A percentile compares a stretch with the other conserved stretches of the same genome.
phyloP scores from a whole-genome alignment of 2,329 filamentous ascomycete genomes.

The Fusarium ambrosium region DNA sequence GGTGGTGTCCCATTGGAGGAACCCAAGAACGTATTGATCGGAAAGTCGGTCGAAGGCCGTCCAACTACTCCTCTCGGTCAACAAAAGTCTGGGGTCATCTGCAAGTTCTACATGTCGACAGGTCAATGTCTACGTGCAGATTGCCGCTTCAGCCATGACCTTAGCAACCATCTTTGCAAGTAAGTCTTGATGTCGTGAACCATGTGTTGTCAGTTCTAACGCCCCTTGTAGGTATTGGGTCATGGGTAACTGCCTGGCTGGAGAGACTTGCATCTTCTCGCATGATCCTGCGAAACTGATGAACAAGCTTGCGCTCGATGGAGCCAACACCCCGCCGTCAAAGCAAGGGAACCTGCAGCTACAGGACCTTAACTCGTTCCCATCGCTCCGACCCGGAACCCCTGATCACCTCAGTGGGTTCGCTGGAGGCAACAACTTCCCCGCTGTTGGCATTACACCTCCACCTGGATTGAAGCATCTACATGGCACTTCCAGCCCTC shows the following conservation, averaged over 20 bases:
- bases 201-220: conserved; percentile 13
- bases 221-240: conserved; percentile 83
- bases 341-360: conserved; percentile 79
- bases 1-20: conserved; percentile 62
- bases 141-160: conserved; percentile 96
- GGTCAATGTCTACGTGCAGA: conserved; percentile 97
- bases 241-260: conserved; percentile 93
- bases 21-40: conserved; percentile 80
- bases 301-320: conserved; percentile 83
- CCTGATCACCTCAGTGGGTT: conserved; percentile 71
- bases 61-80: conserved; percentile 82
- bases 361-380: conserved; percentile 88
- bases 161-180: conserved; percentile 98
- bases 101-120: conserved; percentile 96
- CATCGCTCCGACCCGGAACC: conserved; percentile 74
- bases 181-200: conserved; percentile 64
- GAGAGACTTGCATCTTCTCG: conserved; percentile 95
- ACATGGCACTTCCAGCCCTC: conserved; percentile 72
- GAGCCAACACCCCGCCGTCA: conserved; percentile 73
- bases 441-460: conserved; percentile 70
- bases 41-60: conserved; percentile 87
- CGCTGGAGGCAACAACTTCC: conserved; percentile 64
- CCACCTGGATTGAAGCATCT: conserved; percentile 78
- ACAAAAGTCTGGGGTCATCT: conserved; percentile 88
- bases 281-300: conserved; percentile 92